Base-by-base conservation (phyloP, 1,284 basidiomycete genomes). In the Cutaneotrichosporon sp. region DNA sequence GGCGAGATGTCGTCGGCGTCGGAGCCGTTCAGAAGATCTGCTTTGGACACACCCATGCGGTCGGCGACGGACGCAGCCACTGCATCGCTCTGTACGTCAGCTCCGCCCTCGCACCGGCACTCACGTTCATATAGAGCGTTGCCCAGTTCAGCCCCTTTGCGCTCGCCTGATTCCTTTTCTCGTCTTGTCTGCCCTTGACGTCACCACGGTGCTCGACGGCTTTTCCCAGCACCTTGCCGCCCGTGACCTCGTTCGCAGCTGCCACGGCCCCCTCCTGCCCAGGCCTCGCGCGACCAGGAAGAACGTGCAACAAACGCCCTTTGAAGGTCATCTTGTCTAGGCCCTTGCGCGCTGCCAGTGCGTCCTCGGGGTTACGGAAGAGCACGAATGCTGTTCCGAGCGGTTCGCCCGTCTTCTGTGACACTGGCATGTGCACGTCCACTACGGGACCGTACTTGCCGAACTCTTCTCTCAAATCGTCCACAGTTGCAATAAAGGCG, bases 111-210 rank as follows among this genome's bases (percentile, higher is more conserved):
- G 7, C 5, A n/a, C n/a, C n/a, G n/a, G 14, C 17, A 26, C 88
- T 75, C 77, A 92, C 91, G 79, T 96, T 97, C 90, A 97, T 94
- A 70, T 94, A 97, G 57, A 97, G 73, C 79, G 90, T 88, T 41
- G 85, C 86, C 94, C 94, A 98, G 73, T 94, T 96, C 67, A 97
- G 93, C 57, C 90, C 90, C 61, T 85, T 86, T 31, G 85, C 84
- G 6, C 87, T 85, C 24, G 76, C 79, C 14, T 84, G 79, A 70
- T 88, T 94, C 59, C 84, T 79, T 70, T 87, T 85, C 37, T 82
- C 75, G 37, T 75, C 71, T 4, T 75, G 81, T 14, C 82, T 79
- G 57, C 80, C 80, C 62, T 89, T 86, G 37, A 84, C 82, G 69
- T 87, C 88, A 39, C 87, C 67, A 2, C 79, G 79, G 55, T 76